Conservation (phyloP, 345 rosid genomes). For the Kernera saxatilis region DNA sequence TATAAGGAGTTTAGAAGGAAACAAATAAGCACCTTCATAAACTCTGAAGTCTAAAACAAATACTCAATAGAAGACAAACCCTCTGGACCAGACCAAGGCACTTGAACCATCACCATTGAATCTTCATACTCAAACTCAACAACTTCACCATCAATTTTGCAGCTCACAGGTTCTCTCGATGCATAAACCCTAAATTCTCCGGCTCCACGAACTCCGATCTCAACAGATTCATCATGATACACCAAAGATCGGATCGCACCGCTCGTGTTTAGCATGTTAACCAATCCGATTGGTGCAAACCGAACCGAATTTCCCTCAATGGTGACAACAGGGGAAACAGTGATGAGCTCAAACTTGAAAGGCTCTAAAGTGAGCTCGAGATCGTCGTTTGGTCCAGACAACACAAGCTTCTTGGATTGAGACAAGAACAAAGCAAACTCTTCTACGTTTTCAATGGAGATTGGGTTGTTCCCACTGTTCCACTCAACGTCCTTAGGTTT, state of each 20-base stretch:
- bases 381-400: conserved; percentile 45
- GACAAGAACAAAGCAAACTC: conserved; percentile 66
- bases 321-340: conserved; percentile 58
- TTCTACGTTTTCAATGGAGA: conserved; percentile 51
- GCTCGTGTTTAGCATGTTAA: conserved; percentile 85
- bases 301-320: conserved; percentile 38
- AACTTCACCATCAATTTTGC: conserved; percentile 59
- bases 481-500: conserved; percentile 66
- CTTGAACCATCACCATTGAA: conserved; percentile 46
- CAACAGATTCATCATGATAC: conserved; percentile 33
- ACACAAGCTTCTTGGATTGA: conserved; percentile 59
- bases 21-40: neutral
- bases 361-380: conserved; percentile 66
- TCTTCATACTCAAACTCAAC: conserved; percentile 52
- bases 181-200: conserved; percentile 77
- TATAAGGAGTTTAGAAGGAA: neutral
- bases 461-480: conserved; percentile 70
- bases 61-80: conserved; percentile 45
- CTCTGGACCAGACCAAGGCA: conserved; percentile 58
- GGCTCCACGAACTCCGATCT: conserved; percentile 52
- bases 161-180: conserved; percentile 52
- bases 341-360: conserved; percentile 73
- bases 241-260: conserved; percentile 65
- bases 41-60: conserved; percentile 40
- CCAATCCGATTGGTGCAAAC: conserved; percentile 81